Percentiles rank a stretch among this genome's conserved stretches.
Evolutionary conservation across 2,329 filamentous ascomycete genomes (phyloP).

Genomic region (Coniella lustricola): DNA sequence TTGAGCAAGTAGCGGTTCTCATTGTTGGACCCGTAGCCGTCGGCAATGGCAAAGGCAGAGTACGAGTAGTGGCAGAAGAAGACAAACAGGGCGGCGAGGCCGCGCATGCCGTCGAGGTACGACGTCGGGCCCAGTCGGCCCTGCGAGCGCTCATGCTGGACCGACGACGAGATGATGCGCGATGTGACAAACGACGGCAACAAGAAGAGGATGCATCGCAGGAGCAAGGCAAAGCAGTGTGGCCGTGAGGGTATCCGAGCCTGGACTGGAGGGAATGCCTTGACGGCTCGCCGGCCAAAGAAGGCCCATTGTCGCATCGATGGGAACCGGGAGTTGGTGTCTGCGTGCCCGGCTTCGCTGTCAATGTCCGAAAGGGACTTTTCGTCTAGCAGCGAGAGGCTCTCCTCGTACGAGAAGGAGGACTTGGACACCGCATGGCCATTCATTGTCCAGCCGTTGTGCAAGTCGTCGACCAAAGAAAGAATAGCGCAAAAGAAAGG

Average conservation of each 20-base stretch:
- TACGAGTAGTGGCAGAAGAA: slow-evolving; percentile 52
- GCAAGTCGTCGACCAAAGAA: too few relatives aligned
- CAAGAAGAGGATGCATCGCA: slow-evolving; percentile 37
- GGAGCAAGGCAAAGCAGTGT: slow-evolving; percentile 21
- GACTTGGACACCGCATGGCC: slow-evolving; percentile 28
- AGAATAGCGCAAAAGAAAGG: slow-evolving; percentile 1
- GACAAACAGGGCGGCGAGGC: slow-evolving; percentile 48
- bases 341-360: slow-evolving; percentile 32
- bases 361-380: slow-evolving; percentile 36
- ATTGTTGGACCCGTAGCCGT: slow-evolving; percentile 40
- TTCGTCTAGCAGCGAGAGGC: slow-evolving; percentile 37
- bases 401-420: slow-evolving; percentile 36
- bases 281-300: slow-evolving; percentile 19
- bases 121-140: slow-evolving; percentile 43
- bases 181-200: slow-evolving; percentile 47
- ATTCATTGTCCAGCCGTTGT: slow-evolving; percentile 33
- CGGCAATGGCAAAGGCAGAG: slow-evolving; percentile 43
- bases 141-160: slow-evolving; percentile 28
- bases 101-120: slow-evolving; percentile 53
- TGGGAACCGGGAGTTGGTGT: slow-evolving; percentile 30
- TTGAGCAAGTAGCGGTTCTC: slow-evolving; percentile 41
- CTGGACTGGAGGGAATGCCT: slow-evolving; percentile 22
- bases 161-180: slow-evolving; percentile 27
- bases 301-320: slow-evolving; percentile 26
- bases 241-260: slow-evolving; percentile 23